Percentiles rank a stretch among this genome's conserved stretches.
Evolutionary conservation across 306 rosid genomes (phyloP).

Genomic region (Medicago arabica): DNA sequence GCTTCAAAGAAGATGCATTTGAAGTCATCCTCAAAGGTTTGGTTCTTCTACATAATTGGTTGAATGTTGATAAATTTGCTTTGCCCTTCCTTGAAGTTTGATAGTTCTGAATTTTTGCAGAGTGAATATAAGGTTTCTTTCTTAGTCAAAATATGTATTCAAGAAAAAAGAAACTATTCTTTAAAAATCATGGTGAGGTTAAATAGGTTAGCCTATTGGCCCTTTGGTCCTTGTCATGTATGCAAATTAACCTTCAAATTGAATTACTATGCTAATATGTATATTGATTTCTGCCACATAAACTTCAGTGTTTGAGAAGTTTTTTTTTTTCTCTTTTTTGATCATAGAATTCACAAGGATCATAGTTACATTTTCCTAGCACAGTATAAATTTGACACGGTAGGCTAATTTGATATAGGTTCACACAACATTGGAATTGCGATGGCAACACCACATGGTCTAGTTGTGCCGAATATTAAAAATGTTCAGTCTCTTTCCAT

Average conservation of each 20-base stretch:
- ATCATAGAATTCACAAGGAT: conserved; percentile 13
- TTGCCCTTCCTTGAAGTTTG: conserved; percentile 21
- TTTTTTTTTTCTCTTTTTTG: background rate
- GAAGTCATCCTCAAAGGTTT: conserved; percentile 88
- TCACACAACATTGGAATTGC: conserved; percentile 93
- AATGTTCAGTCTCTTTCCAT: conserved; percentile 88
- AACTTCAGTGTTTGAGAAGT: conserved; percentile 6
- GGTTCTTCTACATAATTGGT: conserved; percentile 34
- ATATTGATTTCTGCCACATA: conserved; percentile 3
- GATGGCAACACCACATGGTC: conserved; percentile 84
- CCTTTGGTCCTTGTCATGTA: background rate
- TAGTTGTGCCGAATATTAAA: conserved; percentile 94
- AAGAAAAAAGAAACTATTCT: conserved; percentile 2
- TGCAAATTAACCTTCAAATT: conserved; percentile 8
- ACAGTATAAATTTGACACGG: conserved; percentile 29
- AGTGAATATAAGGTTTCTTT: conserved; percentile 6
- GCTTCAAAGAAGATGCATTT: conserved; percentile 77
- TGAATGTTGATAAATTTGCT: conserved; percentile 13
- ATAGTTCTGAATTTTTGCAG: conserved; percentile 8
- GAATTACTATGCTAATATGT: background rate
- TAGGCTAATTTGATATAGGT: conserved; percentile 55
- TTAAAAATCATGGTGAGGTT: background rate
- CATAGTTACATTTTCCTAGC: conserved; percentile 12
- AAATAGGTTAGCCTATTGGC: conserved; percentile 22
- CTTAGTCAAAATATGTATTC: background rate